Base-by-base conservation (phyloP, 371 early-diverging fungal species). In the Chytridium lagenaria region DNA sequence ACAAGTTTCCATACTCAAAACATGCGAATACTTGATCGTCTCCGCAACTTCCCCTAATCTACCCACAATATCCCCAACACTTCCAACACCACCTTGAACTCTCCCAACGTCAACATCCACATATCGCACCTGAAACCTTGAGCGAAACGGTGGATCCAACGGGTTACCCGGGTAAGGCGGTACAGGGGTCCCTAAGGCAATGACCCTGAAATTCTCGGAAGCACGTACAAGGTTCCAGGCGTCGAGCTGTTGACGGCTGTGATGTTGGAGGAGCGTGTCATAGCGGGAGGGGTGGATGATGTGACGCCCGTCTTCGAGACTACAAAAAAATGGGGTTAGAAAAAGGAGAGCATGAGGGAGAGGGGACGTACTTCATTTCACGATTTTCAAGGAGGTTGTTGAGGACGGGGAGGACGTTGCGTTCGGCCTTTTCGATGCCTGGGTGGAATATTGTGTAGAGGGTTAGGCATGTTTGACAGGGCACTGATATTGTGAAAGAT, bases 351-450 rank as follows among this genome's bases (percentile, higher is more conserved):
- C 12, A 65, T 16, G 26, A 36, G n/a, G 12, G 65, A 16, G n/a
- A 19, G 16, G 38, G 12, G 51, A 26, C 70, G 57, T 37, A 70
- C 70, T 89, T 82, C 92, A 94, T 93, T 81, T 94, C 94, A 50
- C 94, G 83, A 72, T 94, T 94, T 75, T 94, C 94, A 52, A 94
- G 76, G 67, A 94, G 78, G 76, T 94, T 94, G 82, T 94, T 94
- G 67, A 94, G 78, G 30, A 94, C 90, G 2, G 94, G 93, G 49
- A 94, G 80, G 1, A 94, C 92, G 70, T 94, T 94, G 15, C 94
- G 88, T 69, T 94, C 94, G 0, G 93, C 92, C 73, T 92, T 91
- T 77, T 82, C 70, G 37, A 70, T 55, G 0, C 70, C 44, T 44
- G 7, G 7, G 7, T 44, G 7, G 7, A 12, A 12, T 44, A 12